phyloP scores from a whole-genome alignment of 176 grass and related monocot genomes.

The Dendrocalamus sinicus region DNA sequence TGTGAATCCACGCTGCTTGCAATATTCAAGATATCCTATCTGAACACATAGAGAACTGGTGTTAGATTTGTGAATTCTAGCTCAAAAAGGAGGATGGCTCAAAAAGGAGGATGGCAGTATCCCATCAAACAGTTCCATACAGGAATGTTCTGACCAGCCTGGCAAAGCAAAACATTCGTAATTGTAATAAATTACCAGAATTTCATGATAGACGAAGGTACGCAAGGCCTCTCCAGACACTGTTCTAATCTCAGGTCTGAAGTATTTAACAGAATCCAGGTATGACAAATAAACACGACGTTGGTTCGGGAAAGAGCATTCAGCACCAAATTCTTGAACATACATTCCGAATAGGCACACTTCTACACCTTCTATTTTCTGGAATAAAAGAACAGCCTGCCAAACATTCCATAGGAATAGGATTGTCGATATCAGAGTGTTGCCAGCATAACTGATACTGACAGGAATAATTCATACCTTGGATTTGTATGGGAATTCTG shows the following conservation, averaged over 20 bases:
- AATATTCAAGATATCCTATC: conserved; percentile 99
- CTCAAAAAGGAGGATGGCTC: conserved; percentile 6
- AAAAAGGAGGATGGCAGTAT: conserved; percentile 10
- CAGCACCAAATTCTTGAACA: conserved; percentile 99
- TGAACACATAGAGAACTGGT: conserved; percentile 50
- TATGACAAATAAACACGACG: conserved; percentile 98
- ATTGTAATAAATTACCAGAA: conserved; percentile 71
- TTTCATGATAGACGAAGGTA: conserved; percentile 97
- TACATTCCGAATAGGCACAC: conserved; percentile 99
- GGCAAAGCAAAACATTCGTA: conserved; percentile 27
- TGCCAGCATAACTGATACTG: conserved; percentile 32
- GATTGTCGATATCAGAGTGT: conserved; percentile 26
- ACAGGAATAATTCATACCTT: conserved; percentile 64
- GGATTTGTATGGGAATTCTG: conserved; percentile 96
- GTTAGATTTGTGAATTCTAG: conserved; percentile 33
- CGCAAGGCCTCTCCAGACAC: conserved; percentile 82
- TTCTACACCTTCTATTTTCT: conserved; percentile 99
- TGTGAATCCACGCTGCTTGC: conserved; percentile 97
- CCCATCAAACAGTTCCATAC: conserved; percentile 5
- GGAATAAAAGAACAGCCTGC: conserved; percentile 97
- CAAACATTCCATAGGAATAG: conserved; percentile 46
- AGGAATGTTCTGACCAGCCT: conserved; percentile 42
- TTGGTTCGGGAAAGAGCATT: conserved; percentile 83
- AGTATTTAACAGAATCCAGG: conserved; percentile 99
- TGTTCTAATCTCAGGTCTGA: conserved; percentile 90